Percentiles rank a stretch among this genome's conserved stretches.
These are phyloP conservation scores for Solanum tarijense DNA, from an alignment of 257 asterid genomes.

Conservation along the genomic window DNA sequence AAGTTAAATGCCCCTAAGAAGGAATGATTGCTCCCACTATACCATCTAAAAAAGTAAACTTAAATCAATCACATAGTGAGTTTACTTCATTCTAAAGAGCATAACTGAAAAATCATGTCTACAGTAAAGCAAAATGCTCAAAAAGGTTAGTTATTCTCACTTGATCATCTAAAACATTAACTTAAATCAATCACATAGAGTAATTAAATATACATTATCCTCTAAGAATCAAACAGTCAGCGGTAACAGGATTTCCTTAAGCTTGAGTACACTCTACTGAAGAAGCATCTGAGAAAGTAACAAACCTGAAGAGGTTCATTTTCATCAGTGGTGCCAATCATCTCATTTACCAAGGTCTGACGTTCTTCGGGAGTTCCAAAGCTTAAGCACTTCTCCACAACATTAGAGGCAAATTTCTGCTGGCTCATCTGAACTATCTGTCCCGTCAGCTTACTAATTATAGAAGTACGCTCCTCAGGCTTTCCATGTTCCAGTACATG, in stretches of 20 bases:
- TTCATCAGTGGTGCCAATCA: constrained; percentile 70
- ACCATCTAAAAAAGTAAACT: not conserved
- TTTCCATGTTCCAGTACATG: constrained; percentile 77
- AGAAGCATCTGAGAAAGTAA: not conserved
- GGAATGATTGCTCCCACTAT: not conserved
- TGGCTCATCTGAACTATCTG: constrained; percentile 81
- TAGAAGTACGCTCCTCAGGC: constrained; percentile 52
- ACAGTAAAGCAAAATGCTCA: not conserved
- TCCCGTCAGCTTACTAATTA: constrained; percentile 52
- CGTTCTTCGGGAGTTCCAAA: constrained; percentile 66
- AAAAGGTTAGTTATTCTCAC: not conserved
- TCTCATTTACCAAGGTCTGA: constrained; percentile 55
- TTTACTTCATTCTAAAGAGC: not conserved
- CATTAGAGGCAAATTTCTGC: constrained; percentile 87
- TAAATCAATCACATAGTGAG: not conserved
- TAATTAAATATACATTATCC: not conserved
- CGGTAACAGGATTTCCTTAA: not conserved
- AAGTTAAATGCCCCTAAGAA: not conserved
- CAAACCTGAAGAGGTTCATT: constrained; percentile 86
- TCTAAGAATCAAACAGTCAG: not conserved
- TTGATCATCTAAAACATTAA: not conserved
- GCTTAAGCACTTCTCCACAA: constrained; percentile 73
- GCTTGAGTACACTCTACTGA: not conserved
- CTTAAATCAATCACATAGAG: not conserved
- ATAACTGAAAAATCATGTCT: not conserved